Evolutionary conservation across 805 yeast species (phyloP).

Genomic region (Ascoidea rubescens): DNA sequence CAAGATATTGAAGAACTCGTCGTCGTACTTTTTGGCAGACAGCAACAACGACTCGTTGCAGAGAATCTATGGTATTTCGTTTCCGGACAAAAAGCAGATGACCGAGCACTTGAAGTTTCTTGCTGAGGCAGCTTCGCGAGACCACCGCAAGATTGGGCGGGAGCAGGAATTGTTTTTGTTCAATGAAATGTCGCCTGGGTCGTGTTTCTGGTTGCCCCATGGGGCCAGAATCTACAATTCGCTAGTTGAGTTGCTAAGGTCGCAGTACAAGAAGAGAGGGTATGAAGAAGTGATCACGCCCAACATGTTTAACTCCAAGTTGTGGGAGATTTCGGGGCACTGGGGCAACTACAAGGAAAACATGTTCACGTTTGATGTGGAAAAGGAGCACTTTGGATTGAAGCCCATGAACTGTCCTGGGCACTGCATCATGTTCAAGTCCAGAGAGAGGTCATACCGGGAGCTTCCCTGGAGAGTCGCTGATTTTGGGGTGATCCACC

Average conservation of each 20-base stretch:
- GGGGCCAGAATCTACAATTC: constrained; percentile 96
- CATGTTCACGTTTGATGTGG: constrained; percentile 94
- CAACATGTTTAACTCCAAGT: constrained; percentile 92
- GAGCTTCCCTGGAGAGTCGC: constrained; percentile 99
- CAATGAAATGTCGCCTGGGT: constrained; percentile 95
- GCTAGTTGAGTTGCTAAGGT: constrained; percentile 63
- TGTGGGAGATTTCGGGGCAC: constrained; percentile 98
- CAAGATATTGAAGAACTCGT: constrained; percentile 88
- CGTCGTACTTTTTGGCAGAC: constrained; percentile 93
- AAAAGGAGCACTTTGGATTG: constrained; percentile 87
- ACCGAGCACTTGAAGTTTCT: constrained; percentile 88
- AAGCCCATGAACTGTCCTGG: constrained; percentile 93
- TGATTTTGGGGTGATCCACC: constrained; percentile 92
- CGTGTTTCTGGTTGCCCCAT: constrained; percentile 98
- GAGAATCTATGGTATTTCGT: constrained; percentile 93
- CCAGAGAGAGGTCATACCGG: constrained; percentile 89
- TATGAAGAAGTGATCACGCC: constrained; percentile 98
- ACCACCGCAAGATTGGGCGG: constrained; percentile 90
- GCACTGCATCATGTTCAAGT: constrained; percentile 84
- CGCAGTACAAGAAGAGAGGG: constrained; percentile 84
- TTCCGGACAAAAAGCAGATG: constrained; percentile 96
- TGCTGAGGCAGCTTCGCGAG: constrained; percentile 92
- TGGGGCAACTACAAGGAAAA: constrained; percentile 97
- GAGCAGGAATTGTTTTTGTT: constrained; percentile 94
- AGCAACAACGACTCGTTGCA: constrained; percentile 87